phyloP scores from a whole-genome alignment of 345 rosid species.

The Boechera divaricarpa region DNA sequence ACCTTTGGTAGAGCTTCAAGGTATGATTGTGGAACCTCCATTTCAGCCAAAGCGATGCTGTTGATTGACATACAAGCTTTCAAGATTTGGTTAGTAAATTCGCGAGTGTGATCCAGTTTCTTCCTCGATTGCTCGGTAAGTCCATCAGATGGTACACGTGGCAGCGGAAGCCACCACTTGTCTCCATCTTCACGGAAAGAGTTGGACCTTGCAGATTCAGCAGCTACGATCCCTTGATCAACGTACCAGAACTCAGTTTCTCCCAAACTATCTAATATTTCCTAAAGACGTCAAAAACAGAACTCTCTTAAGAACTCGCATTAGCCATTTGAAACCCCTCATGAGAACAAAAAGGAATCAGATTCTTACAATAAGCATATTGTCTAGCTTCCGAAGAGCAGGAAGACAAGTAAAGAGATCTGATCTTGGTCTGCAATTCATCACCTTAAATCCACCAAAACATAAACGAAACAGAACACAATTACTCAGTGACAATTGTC shows the following conservation, averaged over 20 bases:
- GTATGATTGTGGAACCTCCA: constrained; percentile 90
- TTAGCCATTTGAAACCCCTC: background rate
- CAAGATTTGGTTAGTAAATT: constrained; percentile 84
- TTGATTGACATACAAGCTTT: constrained; percentile 98
- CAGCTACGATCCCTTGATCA: constrained; percentile 83
- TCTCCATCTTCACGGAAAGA: constrained; percentile 88
- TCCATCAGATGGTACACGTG: constrained; percentile 88
- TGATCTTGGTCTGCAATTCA: constrained; percentile 94
- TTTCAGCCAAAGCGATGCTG: constrained; percentile 71
- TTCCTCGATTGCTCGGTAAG: constrained; percentile 75
- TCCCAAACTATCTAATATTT: constrained; percentile 76
- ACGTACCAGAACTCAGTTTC: constrained; percentile 90
- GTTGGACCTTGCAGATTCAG: constrained; percentile 75
- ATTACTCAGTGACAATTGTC: background rate
- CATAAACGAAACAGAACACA: constrained; percentile 12
- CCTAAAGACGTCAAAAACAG: constrained; percentile 51
- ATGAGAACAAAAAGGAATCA: background rate
- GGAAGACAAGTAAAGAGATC: constrained; percentile 90
- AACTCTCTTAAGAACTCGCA: background rate
- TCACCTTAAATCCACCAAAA: constrained; percentile 59
- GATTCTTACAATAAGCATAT: constrained; percentile 89
- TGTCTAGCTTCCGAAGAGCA: constrained; percentile 86
- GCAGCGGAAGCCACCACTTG: constrained; percentile 99
- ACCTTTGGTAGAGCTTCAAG: constrained; percentile 94
- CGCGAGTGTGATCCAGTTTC: constrained; percentile 74